Percentiles rank a stretch among this genome's conserved stretches.
Conservation (phyloP, 164 flowering plant genomes). For the Warburgia ugandensis region DNA sequence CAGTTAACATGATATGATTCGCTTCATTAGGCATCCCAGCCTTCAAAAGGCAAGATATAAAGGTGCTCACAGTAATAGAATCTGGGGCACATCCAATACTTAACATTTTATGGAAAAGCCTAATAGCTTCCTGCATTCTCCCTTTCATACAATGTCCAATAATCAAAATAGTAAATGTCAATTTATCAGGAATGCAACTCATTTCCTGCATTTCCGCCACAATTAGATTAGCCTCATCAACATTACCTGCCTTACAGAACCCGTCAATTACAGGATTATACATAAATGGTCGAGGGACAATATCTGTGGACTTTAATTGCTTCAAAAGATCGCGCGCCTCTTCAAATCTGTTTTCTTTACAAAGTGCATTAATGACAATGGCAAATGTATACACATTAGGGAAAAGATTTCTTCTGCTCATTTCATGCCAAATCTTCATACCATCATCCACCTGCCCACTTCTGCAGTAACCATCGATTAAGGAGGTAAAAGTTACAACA, state of each 20-base stretch:
- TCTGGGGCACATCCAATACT: slow-evolving; percentile 59
- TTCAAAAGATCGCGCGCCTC: slow-evolving; percentile 64
- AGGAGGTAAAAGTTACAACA: slow-evolving; percentile 64
- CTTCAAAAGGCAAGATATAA: slow-evolving; percentile 63
- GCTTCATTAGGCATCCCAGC: slow-evolving; percentile 93
- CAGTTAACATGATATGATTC: slow-evolving; percentile 26
- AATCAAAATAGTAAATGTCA: slow-evolving; percentile 80
- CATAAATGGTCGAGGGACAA: slow-evolving; percentile 56
- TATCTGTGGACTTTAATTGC: slow-evolving; percentile 34
- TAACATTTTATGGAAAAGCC: slow-evolving; percentile 60
- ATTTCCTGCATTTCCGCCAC: slow-evolving; percentile 68
- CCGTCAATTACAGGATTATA: slow-evolving; percentile 92
- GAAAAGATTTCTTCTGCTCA: slow-evolving; percentile 38
- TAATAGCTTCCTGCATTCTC: slow-evolving; percentile 66
- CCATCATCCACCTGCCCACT: slow-evolving; percentile 51
- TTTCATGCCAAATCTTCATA: slow-evolving; percentile 55
- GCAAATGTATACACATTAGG: slow-evolving; percentile 69
- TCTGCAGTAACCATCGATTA: slow-evolving; percentile 70
- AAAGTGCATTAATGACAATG: slow-evolving; percentile 55
- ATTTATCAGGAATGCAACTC: slow-evolving; percentile 61
- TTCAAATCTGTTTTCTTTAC: slow-evolving; percentile 59
- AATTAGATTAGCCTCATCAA: slow-evolving; percentile 73
- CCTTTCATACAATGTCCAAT: slow-evolving; percentile 97
- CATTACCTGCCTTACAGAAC: slow-evolving; percentile 79
- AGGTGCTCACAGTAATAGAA: slow-evolving; percentile 42